Evolutionary conservation across 2,329 filamentous ascomycete genomes (phyloP).

Genomic region (Trichocomaceae sp.): DNA sequence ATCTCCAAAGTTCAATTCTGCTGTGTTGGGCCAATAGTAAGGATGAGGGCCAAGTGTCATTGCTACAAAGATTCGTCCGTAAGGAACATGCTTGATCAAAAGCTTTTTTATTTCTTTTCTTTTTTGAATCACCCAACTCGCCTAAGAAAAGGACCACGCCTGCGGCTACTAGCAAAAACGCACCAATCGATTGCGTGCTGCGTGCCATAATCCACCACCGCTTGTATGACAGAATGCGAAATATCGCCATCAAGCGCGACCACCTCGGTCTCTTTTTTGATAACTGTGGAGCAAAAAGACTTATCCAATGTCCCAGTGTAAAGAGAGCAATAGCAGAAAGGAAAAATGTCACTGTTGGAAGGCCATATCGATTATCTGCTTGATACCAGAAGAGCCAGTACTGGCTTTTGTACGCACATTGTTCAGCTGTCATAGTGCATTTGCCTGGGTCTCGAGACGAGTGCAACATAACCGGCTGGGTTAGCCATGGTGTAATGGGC

Average conservation of each 20-base stretch:
- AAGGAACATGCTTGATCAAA: constrained; percentile 35
- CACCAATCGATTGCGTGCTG: constrained; percentile 35
- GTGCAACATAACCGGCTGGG: constrained; percentile 22
- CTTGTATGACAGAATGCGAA: constrained; percentile 24
- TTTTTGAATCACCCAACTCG: background rate
- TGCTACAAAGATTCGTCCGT: constrained; percentile 17
- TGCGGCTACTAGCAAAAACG: constrained; percentile 33
- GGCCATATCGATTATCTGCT: constrained; percentile 46
- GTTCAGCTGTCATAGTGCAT: constrained; percentile 21
- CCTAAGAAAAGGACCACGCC: constrained; percentile 21
- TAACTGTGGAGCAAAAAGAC: constrained; percentile 14
- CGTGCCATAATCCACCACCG: constrained; percentile 27
- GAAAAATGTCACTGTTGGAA: constrained; percentile 49
- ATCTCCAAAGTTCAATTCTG: constrained; percentile 34
- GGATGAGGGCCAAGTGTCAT: constrained; percentile 44
- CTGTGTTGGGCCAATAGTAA: constrained; percentile 48
- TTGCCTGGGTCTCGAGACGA: constrained; percentile 16
- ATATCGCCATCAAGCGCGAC: constrained; percentile 32
- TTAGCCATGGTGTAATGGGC: constrained; percentile 18
- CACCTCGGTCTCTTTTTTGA: constrained; percentile 20
- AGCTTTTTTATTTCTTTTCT: background rate
- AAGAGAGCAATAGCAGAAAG: constrained; percentile 43
- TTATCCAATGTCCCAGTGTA: constrained; percentile 32
- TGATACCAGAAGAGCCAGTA: constrained; percentile 30
- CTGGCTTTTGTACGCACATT: constrained; percentile 19